phyloP scores from a whole-genome alignment of 768 basidiomycete genomes.

The Tricholoma saponaceum region DNA sequence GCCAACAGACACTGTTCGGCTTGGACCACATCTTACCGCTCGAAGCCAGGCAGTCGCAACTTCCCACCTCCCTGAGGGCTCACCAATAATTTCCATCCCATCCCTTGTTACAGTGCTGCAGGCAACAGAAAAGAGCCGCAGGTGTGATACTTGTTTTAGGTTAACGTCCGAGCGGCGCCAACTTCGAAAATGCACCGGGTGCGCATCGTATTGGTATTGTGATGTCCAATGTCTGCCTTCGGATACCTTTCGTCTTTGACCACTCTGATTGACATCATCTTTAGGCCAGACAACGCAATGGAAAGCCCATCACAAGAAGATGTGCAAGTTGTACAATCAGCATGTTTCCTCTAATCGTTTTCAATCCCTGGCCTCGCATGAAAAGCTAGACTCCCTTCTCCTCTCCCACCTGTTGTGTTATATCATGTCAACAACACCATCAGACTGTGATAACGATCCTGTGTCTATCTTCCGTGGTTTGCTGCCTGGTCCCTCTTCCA shows the following conservation, averaged over 20 bases:
- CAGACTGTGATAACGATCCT: constrained; percentile 17
- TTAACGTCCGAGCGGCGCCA: constrained; percentile 20
- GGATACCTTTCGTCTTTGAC: background rate
- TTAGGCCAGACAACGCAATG: constrained; percentile 70
- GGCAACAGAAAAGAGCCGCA: constrained; percentile 50
- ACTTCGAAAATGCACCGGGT: constrained; percentile 60
- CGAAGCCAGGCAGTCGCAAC: constrained; percentile 49
- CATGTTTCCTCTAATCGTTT: constrained; percentile 45
- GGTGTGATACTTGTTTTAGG: constrained; percentile 66
- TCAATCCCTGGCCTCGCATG: constrained; percentile 46
- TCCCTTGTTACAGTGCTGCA: constrained; percentile 49
- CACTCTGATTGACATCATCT: constrained; percentile 3
- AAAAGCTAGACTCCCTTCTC: constrained; percentile 58
- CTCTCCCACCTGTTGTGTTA: constrained; percentile 60
- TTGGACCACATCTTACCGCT: constrained; percentile 44
- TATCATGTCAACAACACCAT: constrained; percentile 18
- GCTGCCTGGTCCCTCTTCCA: constrained; percentile 35
- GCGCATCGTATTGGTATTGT: constrained; percentile 75
- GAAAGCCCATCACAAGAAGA: constrained; percentile 57
- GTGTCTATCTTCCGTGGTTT: constrained; percentile 38
- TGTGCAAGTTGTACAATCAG: constrained; percentile 57
- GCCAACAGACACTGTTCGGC: constrained; percentile 14
- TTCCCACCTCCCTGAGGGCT: constrained; percentile 37
- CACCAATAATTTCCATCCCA: constrained; percentile 39
- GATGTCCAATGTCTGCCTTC: constrained; percentile 49